A percentile compares a stretch with the other conserved stretches of the same genome.
phyloP scores from a whole-genome alignment of 75 land plant genomes.

The Cupressus sempervirens region DNA sequence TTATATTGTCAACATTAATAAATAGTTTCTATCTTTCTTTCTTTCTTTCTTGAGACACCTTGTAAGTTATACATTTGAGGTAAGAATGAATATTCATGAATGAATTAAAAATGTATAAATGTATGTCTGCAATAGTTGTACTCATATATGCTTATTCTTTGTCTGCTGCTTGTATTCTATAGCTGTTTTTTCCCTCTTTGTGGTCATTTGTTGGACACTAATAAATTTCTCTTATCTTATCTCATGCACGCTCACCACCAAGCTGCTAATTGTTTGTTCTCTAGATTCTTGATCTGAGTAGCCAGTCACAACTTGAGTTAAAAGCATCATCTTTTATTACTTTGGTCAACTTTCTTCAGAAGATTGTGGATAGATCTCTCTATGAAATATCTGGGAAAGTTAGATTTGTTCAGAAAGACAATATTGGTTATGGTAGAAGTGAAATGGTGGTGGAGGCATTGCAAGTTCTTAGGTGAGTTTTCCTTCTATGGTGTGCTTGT shows the following conservation, averaged over 20 bases:
- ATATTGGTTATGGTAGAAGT: neutral
- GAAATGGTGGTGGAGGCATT: conserved; percentile 6
- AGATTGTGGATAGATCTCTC: conserved; percentile 16
- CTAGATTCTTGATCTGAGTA: conserved; percentile 44
- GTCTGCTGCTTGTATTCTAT: neutral
- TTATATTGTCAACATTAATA: neutral
- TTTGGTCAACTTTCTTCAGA: conserved; percentile 27
- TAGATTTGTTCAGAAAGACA: neutral
- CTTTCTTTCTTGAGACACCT: neutral
- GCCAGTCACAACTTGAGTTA: conserved; percentile 32
- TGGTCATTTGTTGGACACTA: too few species aligned
- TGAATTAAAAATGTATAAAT: neutral
- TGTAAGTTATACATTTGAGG: neutral
- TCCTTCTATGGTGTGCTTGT: neutral
- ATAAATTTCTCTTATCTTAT: too few species aligned
- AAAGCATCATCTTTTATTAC: conserved; percentile 31
- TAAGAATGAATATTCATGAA: neutral
- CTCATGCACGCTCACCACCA: neutral
- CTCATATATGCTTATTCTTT: conserved; percentile 1
- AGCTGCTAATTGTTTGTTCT: conserved; percentile 10
- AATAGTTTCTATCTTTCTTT: neutral
- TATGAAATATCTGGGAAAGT: conserved; percentile 11
- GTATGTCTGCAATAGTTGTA: neutral
- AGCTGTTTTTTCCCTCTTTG: neutral
- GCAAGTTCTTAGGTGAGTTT: conserved; percentile 11